A percentile compares a stretch with the other conserved stretches of the same genome.
Conservation (phyloP, 192 early-diverging fungal genomes). For the Podila horticola region DNA sequence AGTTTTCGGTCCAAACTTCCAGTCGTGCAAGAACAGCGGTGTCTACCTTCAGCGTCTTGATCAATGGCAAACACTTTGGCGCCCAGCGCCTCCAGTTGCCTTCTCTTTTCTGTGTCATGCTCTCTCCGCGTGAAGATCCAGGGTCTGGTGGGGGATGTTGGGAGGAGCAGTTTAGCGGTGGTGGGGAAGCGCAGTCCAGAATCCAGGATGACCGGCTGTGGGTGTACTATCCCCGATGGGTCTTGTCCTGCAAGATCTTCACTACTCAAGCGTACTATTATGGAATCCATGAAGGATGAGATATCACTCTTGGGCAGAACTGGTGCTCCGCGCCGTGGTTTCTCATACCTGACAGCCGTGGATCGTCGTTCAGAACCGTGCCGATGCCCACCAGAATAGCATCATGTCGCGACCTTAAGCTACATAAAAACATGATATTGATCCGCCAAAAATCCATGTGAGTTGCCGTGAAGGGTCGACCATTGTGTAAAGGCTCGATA, state of each 20-base stretch:
- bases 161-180: conserved; percentile 62
- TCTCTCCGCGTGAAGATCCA: conserved; percentile 64
- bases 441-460: too few relatives aligned
- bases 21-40: too few relatives aligned
- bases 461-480: neutral
- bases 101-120: conserved; percentile 29
- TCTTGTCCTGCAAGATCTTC: conserved; percentile 10
- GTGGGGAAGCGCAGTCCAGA: conserved; percentile 71
- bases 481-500: neutral
- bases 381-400: conserved; percentile 89
- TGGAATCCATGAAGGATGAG: neutral
- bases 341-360: conserved; percentile 69
- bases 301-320: neutral
- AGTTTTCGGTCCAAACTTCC: neutral
- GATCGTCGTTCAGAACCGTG: conserved; percentile 85
- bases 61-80: conserved; percentile 62
- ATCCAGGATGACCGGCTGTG: conserved; percentile 86
- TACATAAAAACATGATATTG: conserved; percentile 8
- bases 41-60: conserved; percentile 36
- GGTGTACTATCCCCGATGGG: conserved; percentile 52
- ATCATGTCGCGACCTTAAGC: conserved; percentile 76
- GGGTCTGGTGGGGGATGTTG: conserved; percentile 55
- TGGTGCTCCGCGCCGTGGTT: neutral
- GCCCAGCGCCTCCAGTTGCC: conserved; percentile 65
- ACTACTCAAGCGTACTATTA: conserved; percentile 20